phyloP scores from a whole-genome alignment of 352 stramenopile species.

The Phytophthora hibernalis region DNA sequence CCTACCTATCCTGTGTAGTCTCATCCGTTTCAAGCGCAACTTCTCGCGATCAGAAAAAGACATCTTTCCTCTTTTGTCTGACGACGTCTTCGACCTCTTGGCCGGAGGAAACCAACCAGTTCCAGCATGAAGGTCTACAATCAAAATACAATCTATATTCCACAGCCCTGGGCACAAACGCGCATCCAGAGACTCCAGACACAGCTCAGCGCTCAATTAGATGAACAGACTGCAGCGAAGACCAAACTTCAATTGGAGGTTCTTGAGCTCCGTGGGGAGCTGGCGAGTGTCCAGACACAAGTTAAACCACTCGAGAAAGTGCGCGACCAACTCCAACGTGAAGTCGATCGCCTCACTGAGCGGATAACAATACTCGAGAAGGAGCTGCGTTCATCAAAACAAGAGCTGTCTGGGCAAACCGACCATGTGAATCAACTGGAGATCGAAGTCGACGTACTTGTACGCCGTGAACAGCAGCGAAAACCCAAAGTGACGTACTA shows the following conservation, averaged over 20 bases:
- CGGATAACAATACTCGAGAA: conserved; percentile 35
- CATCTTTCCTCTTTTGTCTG: too few species aligned
- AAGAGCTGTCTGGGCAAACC: conserved; percentile 30
- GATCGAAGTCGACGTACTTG: conserved; percentile 51
- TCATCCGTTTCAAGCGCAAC: too few species aligned
- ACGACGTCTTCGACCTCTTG: too few species aligned
- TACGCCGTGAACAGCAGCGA: conserved; percentile 57
- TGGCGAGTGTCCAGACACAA: conserved; percentile 38
- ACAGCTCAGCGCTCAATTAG: conserved; percentile 38
- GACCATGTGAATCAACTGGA: conserved; percentile 46
- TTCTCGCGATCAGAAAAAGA: too few species aligned
- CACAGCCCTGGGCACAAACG: conserved; percentile 25
- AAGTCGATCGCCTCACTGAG: conserved; percentile 43
- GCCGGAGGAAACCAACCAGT: too few species aligned
- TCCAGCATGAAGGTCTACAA: too few species aligned
- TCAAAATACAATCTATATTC: too few species aligned
- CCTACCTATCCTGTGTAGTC: too few species aligned
- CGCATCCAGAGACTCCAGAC: conserved; percentile 36
- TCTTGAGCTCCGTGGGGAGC: conserved; percentile 37
- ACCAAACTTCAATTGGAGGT: conserved; percentile 39
- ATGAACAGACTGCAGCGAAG: conserved; percentile 33
- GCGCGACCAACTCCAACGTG: conserved; percentile 45
- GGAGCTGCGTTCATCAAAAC: conserved; percentile 39
- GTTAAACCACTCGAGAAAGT: conserved; percentile 45
- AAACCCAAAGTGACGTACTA: conserved; percentile 42